Evolutionary conservation across 2,329 filamentous ascomycete species (phyloP), one percentile per base, ranked within the genome.

Genomic region (Colletotrichum costaricense): DNA sequence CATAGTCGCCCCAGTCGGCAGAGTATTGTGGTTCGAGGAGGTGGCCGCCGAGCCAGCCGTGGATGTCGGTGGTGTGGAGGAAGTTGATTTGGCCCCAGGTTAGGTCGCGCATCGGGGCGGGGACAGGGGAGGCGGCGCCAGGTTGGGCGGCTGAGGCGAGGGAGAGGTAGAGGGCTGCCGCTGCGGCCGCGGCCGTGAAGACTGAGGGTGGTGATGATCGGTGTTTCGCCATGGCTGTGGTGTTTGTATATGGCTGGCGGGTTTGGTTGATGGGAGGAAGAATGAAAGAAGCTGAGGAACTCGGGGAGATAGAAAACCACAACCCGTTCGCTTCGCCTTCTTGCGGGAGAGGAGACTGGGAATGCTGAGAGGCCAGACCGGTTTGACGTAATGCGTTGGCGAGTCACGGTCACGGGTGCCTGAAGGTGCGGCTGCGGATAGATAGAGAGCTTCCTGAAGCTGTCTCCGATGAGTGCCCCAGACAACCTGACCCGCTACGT

Each of bases 1-100:
- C 89, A 83, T 98, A 99, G 84, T 99, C 97, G 72, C 97, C 97
- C 95, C 97, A 98, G 82, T 99, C 97, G 59, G 95, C 96, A 7
- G 94, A 95, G 83, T 97, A 99, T 73, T 97, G 96, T 3, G 95
- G 88, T 92, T 99, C 97, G 85, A 95, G 93, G 5, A 98, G 85
- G 86, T 99, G 97, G 1, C 97, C 97, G 11, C 91, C 95, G 80
- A 97, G 92, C 97, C 97, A 99, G 78, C 97, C 96, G 84, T 98
- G 97, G 5, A 94, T 97, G 81, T 98, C 94, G 54, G 97, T 98
- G 0, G 97, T 98, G 80, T 97, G 95, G n/a, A 99, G 84, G 82
- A 98, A 97, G 87, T 98, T 98, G 79, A 98, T 88, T 81, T 98
- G 93, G n/a, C 94, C 95, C 94, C 95, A 98, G 78, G 91, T 89